phyloP scores from a whole-genome alignment of 2,329 filamentous ascomycete genomes.

The Colletotrichum coccodes region DNA sequence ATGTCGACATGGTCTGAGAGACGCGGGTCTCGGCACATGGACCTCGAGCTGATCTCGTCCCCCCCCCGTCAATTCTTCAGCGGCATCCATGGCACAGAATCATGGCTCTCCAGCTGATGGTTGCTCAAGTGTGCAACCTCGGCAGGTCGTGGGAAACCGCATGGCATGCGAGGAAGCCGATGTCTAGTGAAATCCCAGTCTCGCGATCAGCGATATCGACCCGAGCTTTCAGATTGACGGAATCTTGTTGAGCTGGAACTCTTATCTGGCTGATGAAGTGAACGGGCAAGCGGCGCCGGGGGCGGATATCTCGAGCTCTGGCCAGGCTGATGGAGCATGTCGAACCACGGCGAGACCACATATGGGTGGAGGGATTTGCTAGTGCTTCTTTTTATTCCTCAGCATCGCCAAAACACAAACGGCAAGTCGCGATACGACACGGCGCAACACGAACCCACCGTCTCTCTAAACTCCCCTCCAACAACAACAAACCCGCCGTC shows the following conservation, averaged over 20 bases:
- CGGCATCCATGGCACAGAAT: not conserved
- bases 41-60: not conserved
- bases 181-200: not conserved
- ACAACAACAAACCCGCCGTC: not conserved
- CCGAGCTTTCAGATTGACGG: not conserved
- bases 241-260: not conserved
- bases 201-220: not conserved
- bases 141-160: not conserved
- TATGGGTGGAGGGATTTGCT: not conserved
- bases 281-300: constrained; percentile 11
- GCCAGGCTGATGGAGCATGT: not conserved
- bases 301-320: constrained; percentile 1
- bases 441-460: not conserved
- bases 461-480: not conserved
- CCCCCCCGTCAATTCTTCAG: not conserved
- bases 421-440: not conserved
- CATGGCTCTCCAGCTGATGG: not conserved
- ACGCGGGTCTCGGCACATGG: not conserved
- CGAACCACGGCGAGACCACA: not conserved
- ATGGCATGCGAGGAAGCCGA: not conserved
- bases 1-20: constrained; percentile 22
- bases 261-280: not conserved
- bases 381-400: not conserved
- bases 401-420: not conserved
- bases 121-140: not conserved